Evolutionary conservation across 768 basidiomycete species (phyloP), one percentile per base, ranked within the genome.

Genomic region (Mycena kentingensis): DNA sequence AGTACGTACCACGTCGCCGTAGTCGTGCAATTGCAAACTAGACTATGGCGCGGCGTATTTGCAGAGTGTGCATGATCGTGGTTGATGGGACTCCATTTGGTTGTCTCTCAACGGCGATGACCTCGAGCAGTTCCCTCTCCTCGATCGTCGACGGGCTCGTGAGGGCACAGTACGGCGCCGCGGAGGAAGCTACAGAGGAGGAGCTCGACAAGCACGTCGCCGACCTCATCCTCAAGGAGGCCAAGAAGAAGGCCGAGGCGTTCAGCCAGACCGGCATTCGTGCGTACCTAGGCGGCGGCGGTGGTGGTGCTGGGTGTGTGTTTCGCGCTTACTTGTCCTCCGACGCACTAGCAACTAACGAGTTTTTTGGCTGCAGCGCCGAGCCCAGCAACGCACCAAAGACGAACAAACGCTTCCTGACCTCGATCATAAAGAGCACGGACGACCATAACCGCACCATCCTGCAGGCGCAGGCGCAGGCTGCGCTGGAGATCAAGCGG

Each of bases 391-490:
- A 85, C 67, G 85, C 83, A 1, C 92, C 92, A 0, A 84, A 81
- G 59, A 70, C 95, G 28, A 90, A 91, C 71, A 91, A 91, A 64
- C 88, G 89, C 0, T 91, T 91, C 65, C 72, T 91, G 22, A 79
- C 83, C 0, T 85, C 87, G 19, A 93, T 99, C 55, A 94, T 99
- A 51, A 84, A 87, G 60, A 93, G 83, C 59, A 97, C 97, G 4
- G 95, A 97, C 65, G 95, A 95, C 51, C 97, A 99, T 65, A 99
- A 99, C 69, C 85, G 87, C 70, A 84, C 88, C 12, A 76, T 99
- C 39, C 67, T 91, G 19, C 80, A 81, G 49, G 80, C 88, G 22
- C 89, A 91, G 69, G 85, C 86, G 0, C 66, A 73, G 12, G 87
- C 88, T 28, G 86, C 87, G 2, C 78, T 88, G 58, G 88, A 90